Conservation (phyloP, 2,329 filamentous ascomycete species). For the Apiospora pterosperma region DNA sequence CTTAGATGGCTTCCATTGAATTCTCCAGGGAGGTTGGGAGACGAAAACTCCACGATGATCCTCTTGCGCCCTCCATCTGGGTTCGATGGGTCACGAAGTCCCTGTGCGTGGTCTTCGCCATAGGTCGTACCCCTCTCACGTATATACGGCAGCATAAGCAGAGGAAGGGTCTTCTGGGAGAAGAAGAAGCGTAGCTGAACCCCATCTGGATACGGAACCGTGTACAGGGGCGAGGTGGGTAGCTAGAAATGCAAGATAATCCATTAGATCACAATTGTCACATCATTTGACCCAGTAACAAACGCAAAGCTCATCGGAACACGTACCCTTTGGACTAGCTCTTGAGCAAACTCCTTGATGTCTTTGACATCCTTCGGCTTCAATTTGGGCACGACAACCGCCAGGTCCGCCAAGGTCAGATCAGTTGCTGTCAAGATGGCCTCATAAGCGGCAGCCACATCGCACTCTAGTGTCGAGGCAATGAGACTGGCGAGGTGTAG, state of each 20-base stretch:
- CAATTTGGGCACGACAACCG: slow-evolving; percentile 27
- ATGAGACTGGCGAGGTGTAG: slow-evolving; percentile 22
- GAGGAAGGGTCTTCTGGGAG: slow-evolving; percentile 52
- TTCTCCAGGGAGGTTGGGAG: slow-evolving; percentile 71
- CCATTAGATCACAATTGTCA: not conserved
- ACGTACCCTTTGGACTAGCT: slow-evolving; percentile 16
- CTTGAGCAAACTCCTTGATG: slow-evolving; percentile 12
- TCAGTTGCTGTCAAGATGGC: slow-evolving; percentile 24
- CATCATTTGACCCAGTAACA: not conserved
- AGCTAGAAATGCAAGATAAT: slow-evolving; percentile 34
- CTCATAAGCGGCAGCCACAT: slow-evolving; percentile 22
- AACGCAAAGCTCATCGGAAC: not conserved
- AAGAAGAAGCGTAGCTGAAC: slow-evolving; percentile 66
- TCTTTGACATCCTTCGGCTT: slow-evolving; percentile 16
- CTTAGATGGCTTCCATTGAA: slow-evolving; percentile 67
- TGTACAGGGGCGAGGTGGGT: slow-evolving; percentile 54
- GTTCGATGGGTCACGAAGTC: not conserved
- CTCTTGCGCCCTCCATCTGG: slow-evolving; percentile 27
- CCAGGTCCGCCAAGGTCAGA: slow-evolving; percentile 26
- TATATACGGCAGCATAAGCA: slow-evolving; percentile 57
- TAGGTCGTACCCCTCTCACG: slow-evolving; percentile 52
- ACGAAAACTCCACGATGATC: slow-evolving; percentile 69
- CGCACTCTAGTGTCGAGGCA: slow-evolving; percentile 15
- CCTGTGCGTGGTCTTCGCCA: slow-evolving; percentile 54
- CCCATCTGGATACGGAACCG: slow-evolving; percentile 51